Conservation (phyloP, 768 basidiomycete genomes). For the Suillus decipiens region DNA sequence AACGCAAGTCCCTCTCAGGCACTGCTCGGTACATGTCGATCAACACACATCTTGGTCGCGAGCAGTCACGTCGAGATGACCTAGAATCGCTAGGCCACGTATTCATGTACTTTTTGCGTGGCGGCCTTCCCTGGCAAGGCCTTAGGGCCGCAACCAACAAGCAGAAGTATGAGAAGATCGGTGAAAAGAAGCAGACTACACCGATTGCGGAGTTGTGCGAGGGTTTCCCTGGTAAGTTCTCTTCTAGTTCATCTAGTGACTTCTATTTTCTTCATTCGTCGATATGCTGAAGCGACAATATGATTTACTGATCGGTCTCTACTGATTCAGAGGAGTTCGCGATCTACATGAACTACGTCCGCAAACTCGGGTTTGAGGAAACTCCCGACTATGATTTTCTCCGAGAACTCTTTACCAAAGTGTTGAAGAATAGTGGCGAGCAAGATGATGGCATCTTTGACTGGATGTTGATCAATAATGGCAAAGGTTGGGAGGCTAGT, state of each 20-base stretch:
- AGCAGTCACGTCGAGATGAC: slow-evolving; percentile 93
- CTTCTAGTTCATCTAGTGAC: slow-evolving; percentile 5
- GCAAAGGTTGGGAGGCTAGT: slow-evolving; percentile 94
- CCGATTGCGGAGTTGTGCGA: slow-evolving; percentile 92
- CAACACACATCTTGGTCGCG: slow-evolving; percentile 97
- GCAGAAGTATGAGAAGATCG: slow-evolving; percentile 99
- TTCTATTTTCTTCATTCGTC: slow-evolving; percentile 2
- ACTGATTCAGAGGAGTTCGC: slow-evolving; percentile 82
- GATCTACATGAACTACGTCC: slow-evolving; percentile 99
- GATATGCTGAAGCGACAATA: slow-evolving; percentile 2
- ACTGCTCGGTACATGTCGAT: slow-evolving; percentile 99
- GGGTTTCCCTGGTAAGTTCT: slow-evolving; percentile 80
- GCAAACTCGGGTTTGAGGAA: slow-evolving; percentile 97
- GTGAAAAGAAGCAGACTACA: slow-evolving; percentile 97
- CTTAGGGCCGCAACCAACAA: slow-evolving; percentile 98
- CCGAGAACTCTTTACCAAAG: slow-evolving; percentile 90
- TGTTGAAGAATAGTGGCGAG: slow-evolving; percentile 85
- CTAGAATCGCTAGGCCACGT: slow-evolving; percentile 97
- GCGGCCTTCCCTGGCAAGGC: slow-evolving; percentile 97
- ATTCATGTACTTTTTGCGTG: slow-evolving; percentile 98
- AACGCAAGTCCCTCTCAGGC: slow-evolving; percentile 94
- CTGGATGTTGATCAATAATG: slow-evolving; percentile 93
- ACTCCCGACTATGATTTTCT: slow-evolving; percentile 98
- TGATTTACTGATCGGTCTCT: slow-evolving; percentile 10
- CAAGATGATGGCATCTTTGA: slow-evolving; percentile 92